These are phyloP conservation scores for Tarenaya hassleriana DNA, from an alignment of 345 rosid genomes.

Conservation along the genomic window DNA sequence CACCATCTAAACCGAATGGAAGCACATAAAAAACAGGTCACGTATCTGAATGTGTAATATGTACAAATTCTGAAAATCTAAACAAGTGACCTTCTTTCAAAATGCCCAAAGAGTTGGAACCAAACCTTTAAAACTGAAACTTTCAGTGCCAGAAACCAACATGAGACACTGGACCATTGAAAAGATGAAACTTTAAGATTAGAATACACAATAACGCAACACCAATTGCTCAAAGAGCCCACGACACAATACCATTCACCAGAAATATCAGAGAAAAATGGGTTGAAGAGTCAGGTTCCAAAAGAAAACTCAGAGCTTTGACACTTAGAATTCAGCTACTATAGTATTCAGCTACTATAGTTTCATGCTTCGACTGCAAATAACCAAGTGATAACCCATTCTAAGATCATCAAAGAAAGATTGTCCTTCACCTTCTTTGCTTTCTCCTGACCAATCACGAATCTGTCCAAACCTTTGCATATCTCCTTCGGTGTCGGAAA, in stretches of 20 bases:
- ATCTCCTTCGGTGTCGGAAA: conserved; percentile 98
- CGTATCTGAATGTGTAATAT: background rate
- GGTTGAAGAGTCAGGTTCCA: too few species aligned
- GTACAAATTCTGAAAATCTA: background rate
- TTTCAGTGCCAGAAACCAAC: background rate
- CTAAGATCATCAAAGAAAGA: background rate
- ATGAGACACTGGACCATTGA: background rate
- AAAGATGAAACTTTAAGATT: background rate
- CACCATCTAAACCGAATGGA: conserved; percentile 1
- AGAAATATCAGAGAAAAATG: background rate
- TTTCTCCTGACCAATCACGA: conserved; percentile 94
- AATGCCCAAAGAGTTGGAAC: background rate
- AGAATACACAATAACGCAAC: background rate
- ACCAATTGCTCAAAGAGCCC: too few species aligned
- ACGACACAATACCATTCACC: background rate
- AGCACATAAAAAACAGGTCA: background rate
- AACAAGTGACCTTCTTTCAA: background rate
- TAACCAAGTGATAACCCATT: background rate
- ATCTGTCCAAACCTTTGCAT: conserved; percentile 82
- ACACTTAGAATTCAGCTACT: background rate
- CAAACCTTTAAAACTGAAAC: background rate
- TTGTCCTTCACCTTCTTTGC: conserved; percentile 73
- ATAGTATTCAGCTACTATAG: too few species aligned
- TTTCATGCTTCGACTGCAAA: too few species aligned
- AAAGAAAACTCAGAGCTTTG: background rate